These are phyloP conservation scores for Bipolaris victoriae DNA, from an alignment of 2,329 filamentous ascomycete genomes.

Conservation along the genomic window DNA sequence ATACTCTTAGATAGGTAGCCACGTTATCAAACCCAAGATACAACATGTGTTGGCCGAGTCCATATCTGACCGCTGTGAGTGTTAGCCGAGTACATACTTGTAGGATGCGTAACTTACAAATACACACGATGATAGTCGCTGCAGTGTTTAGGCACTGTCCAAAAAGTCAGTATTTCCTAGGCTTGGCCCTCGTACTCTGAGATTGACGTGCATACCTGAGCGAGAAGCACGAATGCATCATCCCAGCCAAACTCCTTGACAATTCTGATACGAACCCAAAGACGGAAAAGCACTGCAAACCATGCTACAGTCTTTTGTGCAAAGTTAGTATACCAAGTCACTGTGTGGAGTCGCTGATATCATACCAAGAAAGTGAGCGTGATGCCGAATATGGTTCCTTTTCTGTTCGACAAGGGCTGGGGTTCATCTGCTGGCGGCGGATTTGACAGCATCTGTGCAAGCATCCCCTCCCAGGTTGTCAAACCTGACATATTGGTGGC, in stretches of 20 bases:
- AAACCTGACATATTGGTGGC: conserved; percentile 10
- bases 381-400: conserved; percentile 33
- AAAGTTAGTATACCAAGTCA: conserved; percentile 15
- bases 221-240: conserved; percentile 41
- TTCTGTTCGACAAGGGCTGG: conserved; percentile 34
- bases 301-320: conserved; percentile 32
- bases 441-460: conserved; percentile 27
- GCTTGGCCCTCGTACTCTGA: too few relatives aligned
- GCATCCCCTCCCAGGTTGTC: conserved; percentile 26
- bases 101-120: conserved; percentile 23
- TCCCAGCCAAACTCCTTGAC: conserved; percentile 47
- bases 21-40: conserved; percentile 25
- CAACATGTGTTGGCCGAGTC: conserved; percentile 44
- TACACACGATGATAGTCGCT: conserved; percentile 32
- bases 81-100: conserved; percentile 9
- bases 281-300: conserved; percentile 35
- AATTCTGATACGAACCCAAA: conserved; percentile 37
- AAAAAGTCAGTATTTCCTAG: conserved; percentile 3
- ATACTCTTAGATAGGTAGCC: conserved; percentile 26
- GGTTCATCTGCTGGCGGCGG: conserved; percentile 38
- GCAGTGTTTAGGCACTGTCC: conserved; percentile 33
- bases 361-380: conserved; percentile 39
- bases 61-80: conserved; percentile 35
- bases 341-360: not conserved
- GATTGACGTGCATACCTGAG: conserved; percentile 28